phyloP scores from a whole-genome alignment of 129 eudicot genomes.

The Flaveria ramosissima region DNA sequence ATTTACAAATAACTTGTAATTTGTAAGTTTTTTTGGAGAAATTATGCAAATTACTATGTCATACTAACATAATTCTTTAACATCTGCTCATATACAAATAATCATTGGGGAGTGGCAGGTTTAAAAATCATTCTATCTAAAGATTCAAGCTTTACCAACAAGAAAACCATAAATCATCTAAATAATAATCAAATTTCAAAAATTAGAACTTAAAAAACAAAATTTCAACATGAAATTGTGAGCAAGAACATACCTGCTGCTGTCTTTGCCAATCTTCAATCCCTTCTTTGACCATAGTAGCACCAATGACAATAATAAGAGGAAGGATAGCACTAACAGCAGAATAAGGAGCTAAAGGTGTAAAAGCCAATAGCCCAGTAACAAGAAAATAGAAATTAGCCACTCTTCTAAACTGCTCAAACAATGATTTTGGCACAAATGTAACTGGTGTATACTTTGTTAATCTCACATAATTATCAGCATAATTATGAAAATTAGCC shows the following conservation, averaged over 20 bases:
- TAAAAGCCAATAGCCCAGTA: constrained; percentile 48
- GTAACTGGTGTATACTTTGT: constrained; percentile 59
- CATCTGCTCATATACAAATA: background rate
- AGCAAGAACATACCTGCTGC: constrained; percentile 34
- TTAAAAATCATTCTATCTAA: background rate
- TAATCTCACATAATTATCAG: constrained; percentile 45
- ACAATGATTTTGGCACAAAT: constrained; percentile 57
- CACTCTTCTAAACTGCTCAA: constrained; percentile 67
- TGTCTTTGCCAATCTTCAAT: constrained; percentile 63
- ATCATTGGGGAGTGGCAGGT: too few relatives aligned
- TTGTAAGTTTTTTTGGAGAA: background rate
- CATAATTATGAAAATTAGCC: constrained; percentile 34
- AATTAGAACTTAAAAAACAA: background rate
- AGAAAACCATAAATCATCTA: constrained; percentile 1
- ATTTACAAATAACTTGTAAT: background rate
- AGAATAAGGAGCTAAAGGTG: constrained; percentile 56
- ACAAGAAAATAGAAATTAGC: constrained; percentile 62
- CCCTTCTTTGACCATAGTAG: constrained; percentile 66
- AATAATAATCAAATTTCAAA: background rate
- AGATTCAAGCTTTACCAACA: background rate
- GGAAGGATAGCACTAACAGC: constrained; percentile 55
- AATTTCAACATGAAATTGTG: background rate
- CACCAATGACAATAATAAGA: constrained; percentile 49
- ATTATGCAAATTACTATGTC: background rate
- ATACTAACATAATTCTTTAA: background rate